Conservation (phyloP, 257 asterid species). For the Nicotiana sylvestris region DNA sequence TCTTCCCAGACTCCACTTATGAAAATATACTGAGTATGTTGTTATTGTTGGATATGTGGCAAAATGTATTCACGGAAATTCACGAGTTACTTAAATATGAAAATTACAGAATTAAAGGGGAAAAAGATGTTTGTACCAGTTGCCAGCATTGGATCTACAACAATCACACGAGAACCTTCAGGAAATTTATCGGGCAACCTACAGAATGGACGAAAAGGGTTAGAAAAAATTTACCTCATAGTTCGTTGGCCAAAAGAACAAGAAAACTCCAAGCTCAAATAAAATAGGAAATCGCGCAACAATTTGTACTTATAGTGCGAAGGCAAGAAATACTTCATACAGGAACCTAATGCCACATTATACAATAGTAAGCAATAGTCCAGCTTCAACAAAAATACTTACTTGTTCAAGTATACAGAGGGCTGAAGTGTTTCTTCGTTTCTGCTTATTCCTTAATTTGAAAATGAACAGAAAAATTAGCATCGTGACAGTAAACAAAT, state of each 20-base stretch:
- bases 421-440: constrained; percentile 91
- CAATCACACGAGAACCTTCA: constrained; percentile 74
- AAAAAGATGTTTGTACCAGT: constrained; percentile 50
- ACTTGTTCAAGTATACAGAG: constrained; percentile 88
- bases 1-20: no score
- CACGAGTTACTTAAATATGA: neutral
- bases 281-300: neutral
- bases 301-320: neutral
- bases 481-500: constrained; percentile 17
- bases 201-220: constrained; percentile 6
- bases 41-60: neutral
- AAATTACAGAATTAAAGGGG: neutral
- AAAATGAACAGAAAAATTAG: constrained; percentile 18
- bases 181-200: constrained; percentile 92
- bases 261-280: neutral
- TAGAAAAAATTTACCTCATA: neutral
- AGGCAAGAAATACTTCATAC: neutral
- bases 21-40: no score
- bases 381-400: constrained; percentile 26
- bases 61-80: neutral
- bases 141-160: constrained; percentile 97
- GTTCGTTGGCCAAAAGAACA: neutral
- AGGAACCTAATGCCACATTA: neutral
- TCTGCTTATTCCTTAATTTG: constrained; percentile 65
- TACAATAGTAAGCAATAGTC: neutral